Evolutionary conservation across 805 yeast species (phyloP), one percentile per base, ranked within the genome.

Genomic region (Candida glaebosa): DNA sequence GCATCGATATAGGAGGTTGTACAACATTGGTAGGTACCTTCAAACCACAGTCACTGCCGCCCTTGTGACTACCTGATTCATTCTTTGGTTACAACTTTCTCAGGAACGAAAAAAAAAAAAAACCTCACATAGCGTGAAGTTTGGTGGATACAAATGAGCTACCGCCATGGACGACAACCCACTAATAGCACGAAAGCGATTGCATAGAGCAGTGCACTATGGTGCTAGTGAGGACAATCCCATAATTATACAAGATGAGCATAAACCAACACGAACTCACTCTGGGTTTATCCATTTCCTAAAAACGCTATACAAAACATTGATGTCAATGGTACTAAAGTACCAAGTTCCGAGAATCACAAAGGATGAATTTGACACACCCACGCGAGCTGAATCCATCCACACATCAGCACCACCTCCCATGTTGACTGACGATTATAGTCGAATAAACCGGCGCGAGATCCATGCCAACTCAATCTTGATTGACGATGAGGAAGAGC

Each of bases 361-460:
- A 22, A 10, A 22, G 26, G 10, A 7, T 22, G 26, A 22, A 22
- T 6, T 7, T 7, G 6, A 6, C 6, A 10, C 6, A 7, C 6
- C 9, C 10, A 10, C 10, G 10, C 9, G 10, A 22, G 26, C 26
- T 22, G 26, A 22, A 22, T 6, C 10, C 10, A 22, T 22, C 6
- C 9, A 28, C 5, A 28, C 5, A 6, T 12, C 6, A 5, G n/a
- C 31, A 19, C 30, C 38, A 8, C 30, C 17, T 8, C 31, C 38
- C 4, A 7, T 35, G 16, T 25, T 43, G 7, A 39, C 39, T 2
- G 38, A 45, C 19, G 48, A 45, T 28, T 42, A 36, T 24, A 37
- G 42, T 32, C 31, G 41, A 25, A 14, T 42, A 20, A 24, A 31
- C 25, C 25, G 5, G 4, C 28, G 10, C 8, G 8, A 3, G 2